Base-by-base conservation (phyloP, 345 rosid genomes). In the Eucalyptus decipiens region DNA sequence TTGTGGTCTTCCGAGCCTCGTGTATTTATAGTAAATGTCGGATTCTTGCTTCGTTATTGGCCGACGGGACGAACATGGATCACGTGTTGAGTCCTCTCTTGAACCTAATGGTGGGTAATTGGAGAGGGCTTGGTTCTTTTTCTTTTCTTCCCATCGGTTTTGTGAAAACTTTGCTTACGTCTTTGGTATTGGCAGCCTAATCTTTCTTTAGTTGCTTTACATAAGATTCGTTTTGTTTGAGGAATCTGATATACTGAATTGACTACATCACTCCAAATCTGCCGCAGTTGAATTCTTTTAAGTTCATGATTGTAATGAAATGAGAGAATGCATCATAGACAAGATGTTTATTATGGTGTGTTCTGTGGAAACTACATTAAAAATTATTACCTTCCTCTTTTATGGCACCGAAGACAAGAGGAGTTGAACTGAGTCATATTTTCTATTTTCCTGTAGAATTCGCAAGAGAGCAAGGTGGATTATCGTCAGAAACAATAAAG, bases 401-500 rank as follows among this genome's bases (percentile, higher is more conserved):
- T 30, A 13, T 26, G 56, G 88, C 32, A 14, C 67, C 23, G 45
- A 54, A 51, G 24, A 76, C 5, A 14, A 65, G 45, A 72, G 81
- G 81, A 76, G 83, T 37, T 76, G 83, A 76, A 21, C 45, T 76
- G 45, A 76, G 47, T 51, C 45, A 58, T 88, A n/a, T 28, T 12
- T 65, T 7, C 14, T 11, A 52, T 52, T 81, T 48, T 40, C 30
- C 88, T 89, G 92, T 91, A 98, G 99, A 95, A 90, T 97, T 96
- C 85, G 90, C 96, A 3, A 90, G 49, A 34, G 99, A 98, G 88
- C 98, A 97, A 40, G 99, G 99, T 43, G 99, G 96, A 8, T 83
- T 98, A 72, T 97, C 99, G 1, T 92, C 90, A 16, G 99, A 98
- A 87, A 98, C 95, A 52, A 95, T 98, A 19, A 97, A 91, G 91